Evolutionary conservation across 2,329 filamentous ascomycete genomes (phyloP), one percentile per base, ranked within the genome.

Genomic region (Penicillium sp.): DNA sequence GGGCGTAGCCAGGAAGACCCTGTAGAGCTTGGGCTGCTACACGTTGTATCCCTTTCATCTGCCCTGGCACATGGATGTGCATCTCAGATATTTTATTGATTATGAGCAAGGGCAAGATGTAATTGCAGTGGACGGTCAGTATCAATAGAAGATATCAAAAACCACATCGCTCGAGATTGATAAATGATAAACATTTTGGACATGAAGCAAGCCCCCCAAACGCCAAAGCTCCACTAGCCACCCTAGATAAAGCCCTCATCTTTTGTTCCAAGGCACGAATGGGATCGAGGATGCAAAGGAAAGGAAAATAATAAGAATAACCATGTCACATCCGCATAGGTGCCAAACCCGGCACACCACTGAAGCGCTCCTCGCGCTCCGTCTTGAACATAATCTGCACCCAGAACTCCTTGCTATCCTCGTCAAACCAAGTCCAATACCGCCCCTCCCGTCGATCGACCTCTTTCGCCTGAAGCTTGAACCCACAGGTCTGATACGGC

Each of bases 381-480:
- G 93, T 97, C 79, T 96, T 93, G 72, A 97, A 98, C 75, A 97
- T 86, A 51, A 98, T 79, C 74, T 97, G 93, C 27, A 96, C 80
- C 87, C 89, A 97, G 63, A 94, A 98, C 73, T 97, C 91, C 75
- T 94, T 95, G 49, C 84, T 82, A 65, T 98, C 93, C 45, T 85
- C 83, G 69, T 98, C 93, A 75, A 90, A 98, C 83, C 90, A 97
- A 38, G 81, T 85, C 78, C 91, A 98, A 68, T 90, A 93, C 58
- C 84, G 79, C 41, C 87, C 90, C 53, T 94, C 89, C 16, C 86
- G 78, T 57, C 89, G 80, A 70, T 98, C 93, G 44, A 98, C 82
- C 74, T 97, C 93, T 44, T 88, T 77, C 4, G 90, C 87, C 65
- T 95, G 93, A 39, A 98, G 75, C 76, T 98, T 98, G 68, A 98